Evolutionary conservation across 306 rosid genomes (phyloP).

Genomic region (Vigna unguiculata): DNA sequence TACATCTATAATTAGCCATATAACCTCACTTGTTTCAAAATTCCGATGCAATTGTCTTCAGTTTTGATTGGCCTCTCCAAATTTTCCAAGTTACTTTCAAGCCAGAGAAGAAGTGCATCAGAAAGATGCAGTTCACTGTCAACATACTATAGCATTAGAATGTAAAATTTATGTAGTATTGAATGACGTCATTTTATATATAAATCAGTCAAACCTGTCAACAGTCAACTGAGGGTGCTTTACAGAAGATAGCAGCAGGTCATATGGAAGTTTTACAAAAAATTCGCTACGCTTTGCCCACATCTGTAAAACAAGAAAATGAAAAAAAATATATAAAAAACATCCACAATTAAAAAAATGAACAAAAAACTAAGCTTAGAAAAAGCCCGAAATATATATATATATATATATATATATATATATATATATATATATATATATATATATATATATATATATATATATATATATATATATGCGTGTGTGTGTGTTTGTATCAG

Average conservation of each 20-base stretch:
- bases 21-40: slow-evolving; percentile 67
- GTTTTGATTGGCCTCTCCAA: slow-evolving; percentile 50
- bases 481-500: not conserved
- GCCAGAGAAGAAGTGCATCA: slow-evolving; percentile 74
- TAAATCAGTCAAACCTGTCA: slow-evolving; percentile 63
- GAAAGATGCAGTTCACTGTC: slow-evolving; percentile 80
- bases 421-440: no score
- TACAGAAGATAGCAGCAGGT: slow-evolving; percentile 58
- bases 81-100: slow-evolving; percentile 53
- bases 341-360: slow-evolving; percentile 12
- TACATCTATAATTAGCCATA: slow-evolving; percentile 32
- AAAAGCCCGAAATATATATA: not conserved
- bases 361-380: not conserved
- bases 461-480: no score
- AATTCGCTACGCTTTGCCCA: slow-evolving; percentile 54
- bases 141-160: slow-evolving; percentile 51
- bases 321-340: not conserved
- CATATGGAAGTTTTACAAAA: slow-evolving; percentile 63
- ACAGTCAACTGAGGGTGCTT: slow-evolving; percentile 69
- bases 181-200: slow-evolving; percentile 39
- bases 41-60: slow-evolving; percentile 45
- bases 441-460: no score
- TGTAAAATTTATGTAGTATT: slow-evolving; percentile 12
- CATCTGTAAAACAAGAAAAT: slow-evolving; percentile 59
- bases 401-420: no score